Evolutionary conservation across 2,329 filamentous ascomycete genomes (phyloP), one percentile per base, ranked within the genome.

Genomic region (Didymosphaeria variabile): DNA sequence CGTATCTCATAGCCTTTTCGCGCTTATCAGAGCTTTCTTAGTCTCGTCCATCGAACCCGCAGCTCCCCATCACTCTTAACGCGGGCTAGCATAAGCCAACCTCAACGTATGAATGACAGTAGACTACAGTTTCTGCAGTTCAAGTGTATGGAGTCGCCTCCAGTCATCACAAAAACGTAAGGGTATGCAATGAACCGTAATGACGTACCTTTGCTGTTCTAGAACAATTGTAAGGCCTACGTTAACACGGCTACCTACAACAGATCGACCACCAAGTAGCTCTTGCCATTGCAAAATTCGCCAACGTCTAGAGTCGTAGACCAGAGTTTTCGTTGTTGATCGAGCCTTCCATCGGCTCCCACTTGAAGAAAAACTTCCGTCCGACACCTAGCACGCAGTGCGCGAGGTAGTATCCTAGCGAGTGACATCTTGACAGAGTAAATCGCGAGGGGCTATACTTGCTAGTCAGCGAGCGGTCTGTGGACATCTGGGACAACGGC

Each of bases 111-210:
- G 49, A 42, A 42, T 31, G 34, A 40, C 21, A 32, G 36, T 36
- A 50, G 42, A 38, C 42, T 49, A 15, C 38, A 38, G 23, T 50
- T 57, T 59, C 60, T 62, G 38, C 60, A 62, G 60, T 57, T 62
- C 60, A 62, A 62, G 60, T 62, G 60, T 59, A 62, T 57, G 60
- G 56, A 58, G 60, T 59, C 53, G 29, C 60, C 60, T 62, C 60
- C 60, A 54, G 50, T 59, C 56, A 62, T 62, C 60, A 59, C 53
- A n/a, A 23, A 32, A 9, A 19, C 49, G 29, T n/a, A 29, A 34
- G 52, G 23, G 29, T 15, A 13, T 17, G 40, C 9, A 2, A 8
- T 13, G 23, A 13, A 38, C 17, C 19, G 32, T 19, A 40, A 17
- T 15, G 38, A 52, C 40, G 13, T 45, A 57, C 42, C 31, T 55